Evolutionary conservation across 1,284 basidiomycete species (phyloP), one percentile per base, ranked within the genome.

Genomic region (Pseudomicrostroma phylloplanum): DNA sequence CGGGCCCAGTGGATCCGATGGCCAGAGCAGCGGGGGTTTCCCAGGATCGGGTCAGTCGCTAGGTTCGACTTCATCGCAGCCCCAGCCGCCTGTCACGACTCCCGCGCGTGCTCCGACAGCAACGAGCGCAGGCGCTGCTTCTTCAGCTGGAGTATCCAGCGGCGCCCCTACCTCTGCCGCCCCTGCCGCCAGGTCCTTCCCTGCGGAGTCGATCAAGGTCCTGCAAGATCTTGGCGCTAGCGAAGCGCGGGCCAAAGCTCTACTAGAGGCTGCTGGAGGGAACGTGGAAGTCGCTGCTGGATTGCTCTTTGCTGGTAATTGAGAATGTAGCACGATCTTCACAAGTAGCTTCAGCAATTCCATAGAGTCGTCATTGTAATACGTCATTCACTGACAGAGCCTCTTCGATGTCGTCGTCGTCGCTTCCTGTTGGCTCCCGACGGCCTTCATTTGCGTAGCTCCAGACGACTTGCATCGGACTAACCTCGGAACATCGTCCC

Each of bases 241-340:
- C 17, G 82, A 87, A 61, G 87, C 89, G 56, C 81, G 88, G 36
- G 93, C 93, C 0, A 85, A 91, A 15, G 85, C 84, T 58, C 83
- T 88, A 23, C 81, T 97, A 60, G 85, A 89, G 21, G 89, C 90
- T 6, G 85, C 90, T 1, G 86, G 86, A 1, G 93, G 93, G 0
- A 91, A 94, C 73, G 82, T 92, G 6, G 91, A 96, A 65, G 82
- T 89, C 19, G 92, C 93, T 2, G 92, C 90, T 3, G 91, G 90
- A 41, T 81, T 94, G 79, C 80, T 96, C 57, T 96, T 96, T 78
- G 72, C 73, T 17, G 51, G 51, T 19, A 19, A 54, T 8, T 54
- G 51, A 54, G 21, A 12, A 4, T 36, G 30, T 3, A 36, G 30
- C 30, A 36, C 30, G 30, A 36, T 36, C 30, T 3, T 3, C 30